Evolutionary conservation across 192 early-diverging fungal genomes (phyloP), one percentile per base, ranked within the genome.

Genomic region (Linnemannia schmuckeri): DNA sequence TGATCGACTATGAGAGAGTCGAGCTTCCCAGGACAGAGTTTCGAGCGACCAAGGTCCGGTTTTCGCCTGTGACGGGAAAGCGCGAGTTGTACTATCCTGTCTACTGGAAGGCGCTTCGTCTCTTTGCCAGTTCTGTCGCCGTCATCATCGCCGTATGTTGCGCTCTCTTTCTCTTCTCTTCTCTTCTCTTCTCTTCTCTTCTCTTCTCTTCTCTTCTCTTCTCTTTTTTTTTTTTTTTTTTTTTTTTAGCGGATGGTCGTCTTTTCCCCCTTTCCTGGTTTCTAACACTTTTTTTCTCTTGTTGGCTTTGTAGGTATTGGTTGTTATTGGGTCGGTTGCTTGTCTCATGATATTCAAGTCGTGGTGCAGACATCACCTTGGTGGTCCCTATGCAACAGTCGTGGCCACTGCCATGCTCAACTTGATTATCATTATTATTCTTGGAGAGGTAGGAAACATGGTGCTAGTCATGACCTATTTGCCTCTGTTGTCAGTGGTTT

Each of bases 1-100:
- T 92, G 66, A 66, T 49, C 7, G 87, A 91, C 35, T 87, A 89
- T 70, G 79, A 92, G 66, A 79, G 77, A 7, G 78, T 85, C 20
- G 92, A 93, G 78, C 63, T 77, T 20, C 81, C 84, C 13, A 70
- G 94, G 40, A 90, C 94, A 2, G 88, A 95, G 57, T 95, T 91
- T 88, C 77, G 88, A 47, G 82, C 82, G 8, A 92, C 92, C 8
- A 75, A 42, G 4, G 54, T 88, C 4, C 76, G 91, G 4, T 75
- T 72, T 27, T 90, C 89, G 10, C 88, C 91, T 15, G 82, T 91
- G 30, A 93, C 92, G 1, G 91, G 89, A 12, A 83, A 88, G 22
- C 72, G 77, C 15, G 90, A 90, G 27, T 41, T 81, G 6, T 75
- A 88, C 68, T 90, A 87, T 47, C 92, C 77, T 6, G 69, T 71